Percentiles rank a stretch among this genome's conserved stretches.
phyloP scores from a whole-genome alignment of 1,284 basidiomycete species.

The Sporisorium scitamineum region DNA sequence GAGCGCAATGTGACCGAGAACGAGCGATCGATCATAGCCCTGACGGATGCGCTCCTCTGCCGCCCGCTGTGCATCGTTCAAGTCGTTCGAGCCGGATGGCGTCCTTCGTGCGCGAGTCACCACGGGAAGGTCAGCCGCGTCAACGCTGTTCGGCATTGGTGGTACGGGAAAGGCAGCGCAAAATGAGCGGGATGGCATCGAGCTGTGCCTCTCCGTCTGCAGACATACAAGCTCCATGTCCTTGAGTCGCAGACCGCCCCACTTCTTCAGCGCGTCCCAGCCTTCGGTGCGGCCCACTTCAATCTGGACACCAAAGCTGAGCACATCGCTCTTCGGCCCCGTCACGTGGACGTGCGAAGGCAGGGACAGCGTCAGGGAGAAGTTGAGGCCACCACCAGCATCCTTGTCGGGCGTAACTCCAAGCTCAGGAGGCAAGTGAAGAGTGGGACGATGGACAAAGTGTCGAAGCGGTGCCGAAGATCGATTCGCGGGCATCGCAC shows the following conservation, averaged over 20 bases:
- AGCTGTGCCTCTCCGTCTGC: constrained; percentile 67
- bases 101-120: constrained; percentile 20
- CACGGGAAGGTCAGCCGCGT: constrained; percentile 52
- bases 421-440: constrained; percentile 59
- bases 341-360: constrained; percentile 65
- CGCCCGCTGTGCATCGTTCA: neutral
- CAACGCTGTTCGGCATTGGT: constrained; percentile 40
- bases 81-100: neutral
- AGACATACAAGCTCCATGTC: constrained; percentile 68
- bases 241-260: constrained; percentile 64
- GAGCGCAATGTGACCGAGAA: constrained; percentile 55
- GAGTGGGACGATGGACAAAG: constrained; percentile 63
- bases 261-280: constrained; percentile 55
- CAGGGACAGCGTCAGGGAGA: constrained; percentile 64
- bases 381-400: constrained; percentile 53
- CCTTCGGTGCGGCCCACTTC: constrained; percentile 59
- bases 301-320: constrained; percentile 68
- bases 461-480: constrained; percentile 61
- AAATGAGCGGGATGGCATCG: constrained; percentile 66
- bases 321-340: constrained; percentile 55
- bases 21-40: constrained; percentile 60
- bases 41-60: constrained; percentile 41
- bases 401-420: constrained; percentile 47
- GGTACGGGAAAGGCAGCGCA: constrained; percentile 62
- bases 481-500: constrained; percentile 20